These are phyloP conservation scores for Zymoseptoria tritici DNA, from an alignment of 2,329 filamentous ascomycete species.

Conservation along the genomic window DNA sequence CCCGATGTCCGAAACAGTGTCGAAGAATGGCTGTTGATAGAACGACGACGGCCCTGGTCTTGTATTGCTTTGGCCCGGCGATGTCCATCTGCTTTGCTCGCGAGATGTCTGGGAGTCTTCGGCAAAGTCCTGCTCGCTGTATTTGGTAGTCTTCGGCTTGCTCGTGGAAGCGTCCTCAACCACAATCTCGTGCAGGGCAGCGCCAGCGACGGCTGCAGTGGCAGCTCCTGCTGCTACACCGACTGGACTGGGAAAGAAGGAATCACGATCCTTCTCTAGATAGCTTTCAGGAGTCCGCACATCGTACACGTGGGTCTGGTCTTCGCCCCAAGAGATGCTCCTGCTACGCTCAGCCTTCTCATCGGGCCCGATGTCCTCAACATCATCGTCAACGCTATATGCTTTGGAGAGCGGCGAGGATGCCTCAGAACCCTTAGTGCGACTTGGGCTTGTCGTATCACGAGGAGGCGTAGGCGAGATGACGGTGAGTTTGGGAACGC, in stretches of 20 bases:
- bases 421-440: conserved; percentile 27
- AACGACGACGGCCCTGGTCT: background rate
- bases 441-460: conserved; percentile 30
- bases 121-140: conserved; percentile 21
- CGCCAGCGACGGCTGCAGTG: conserved; percentile 11
- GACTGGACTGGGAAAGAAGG: conserved; percentile 18
- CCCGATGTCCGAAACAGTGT: conserved; percentile 35
- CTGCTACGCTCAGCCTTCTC: conserved; percentile 18
- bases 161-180: conserved; percentile 32
- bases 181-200: conserved; percentile 32
- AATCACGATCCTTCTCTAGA: conserved; percentile 16
- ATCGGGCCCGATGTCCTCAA: conserved; percentile 4
- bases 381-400: conserved; percentile 11
- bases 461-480: conserved; percentile 53
- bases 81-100: background rate
- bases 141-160: conserved; percentile 23
- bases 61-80: background rate
- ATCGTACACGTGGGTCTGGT: conserved; percentile 42
- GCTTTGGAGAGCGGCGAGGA: conserved; percentile 26
- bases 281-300: conserved; percentile 39
- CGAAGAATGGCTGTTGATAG: conserved; percentile 35
- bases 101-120: background rate
- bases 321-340: conserved; percentile 42
- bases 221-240: conserved; percentile 5
- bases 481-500: conserved; percentile 48